Evolutionary conservation across 805 yeast genomes (phyloP).

Genomic region (Candida bentonensis): DNA sequence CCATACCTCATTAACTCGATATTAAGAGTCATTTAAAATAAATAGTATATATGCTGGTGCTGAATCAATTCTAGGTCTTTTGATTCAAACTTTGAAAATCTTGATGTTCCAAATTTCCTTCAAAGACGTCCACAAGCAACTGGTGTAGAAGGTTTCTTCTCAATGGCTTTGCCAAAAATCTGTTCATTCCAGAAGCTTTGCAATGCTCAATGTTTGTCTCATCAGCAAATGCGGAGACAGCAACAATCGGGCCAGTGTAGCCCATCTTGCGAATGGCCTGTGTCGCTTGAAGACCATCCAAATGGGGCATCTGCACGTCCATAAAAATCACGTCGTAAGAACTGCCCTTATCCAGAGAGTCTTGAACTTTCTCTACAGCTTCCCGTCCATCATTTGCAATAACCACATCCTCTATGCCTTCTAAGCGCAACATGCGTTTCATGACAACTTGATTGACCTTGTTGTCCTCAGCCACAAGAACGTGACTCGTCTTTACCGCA

Average conservation of each 20-base stretch:
- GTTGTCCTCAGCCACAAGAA: constrained; percentile 90
- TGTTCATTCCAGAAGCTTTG: constrained; percentile 77
- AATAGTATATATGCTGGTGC: background rate
- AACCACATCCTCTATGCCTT: constrained; percentile 58
- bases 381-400: constrained; percentile 87
- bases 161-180: constrained; percentile 73
- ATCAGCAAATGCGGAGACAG: constrained; percentile 92
- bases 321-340: constrained; percentile 66
- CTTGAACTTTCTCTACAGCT: constrained; percentile 56
- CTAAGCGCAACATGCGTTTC: constrained; percentile 71
- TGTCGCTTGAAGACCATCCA: constrained; percentile 84
- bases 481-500: constrained; percentile 11
- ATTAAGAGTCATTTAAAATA: background rate
- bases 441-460: constrained; percentile 90
- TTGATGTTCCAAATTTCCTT: background rate
- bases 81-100: background rate
- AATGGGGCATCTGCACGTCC: constrained; percentile 96
- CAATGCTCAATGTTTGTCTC: constrained; percentile 80
- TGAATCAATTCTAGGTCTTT: background rate
- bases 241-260: constrained; percentile 68
- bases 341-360: constrained; percentile 20
- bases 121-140: constrained; percentile 5
- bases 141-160: constrained; percentile 16
- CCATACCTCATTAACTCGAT: background rate
- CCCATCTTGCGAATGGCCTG: constrained; percentile 47